Conservation (phyloP, 2,329 filamentous ascomycete genomes). For the Fusarium nygamai region DNA sequence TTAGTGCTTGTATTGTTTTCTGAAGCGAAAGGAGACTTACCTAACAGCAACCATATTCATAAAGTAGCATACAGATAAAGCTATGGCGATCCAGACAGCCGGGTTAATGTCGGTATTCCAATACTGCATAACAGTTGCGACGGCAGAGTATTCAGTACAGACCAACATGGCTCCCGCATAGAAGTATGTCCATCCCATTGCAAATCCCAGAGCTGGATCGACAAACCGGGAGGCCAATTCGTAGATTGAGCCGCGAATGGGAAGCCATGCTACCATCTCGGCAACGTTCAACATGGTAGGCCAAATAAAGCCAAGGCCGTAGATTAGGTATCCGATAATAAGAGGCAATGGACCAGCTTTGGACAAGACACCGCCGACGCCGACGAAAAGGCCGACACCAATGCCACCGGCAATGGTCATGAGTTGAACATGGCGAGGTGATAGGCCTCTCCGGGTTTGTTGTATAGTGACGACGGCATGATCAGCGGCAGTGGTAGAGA, state of each 20-base stretch:
- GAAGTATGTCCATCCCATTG: neutral
- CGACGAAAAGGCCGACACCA: neutral
- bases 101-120: neutral
- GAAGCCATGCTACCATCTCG: neutral
- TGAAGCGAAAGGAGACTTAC: rapidly evolving
- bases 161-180: neutral
- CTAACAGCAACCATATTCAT: neutral
- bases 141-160: neutral
- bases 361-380: neutral
- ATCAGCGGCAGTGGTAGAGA: neutral
- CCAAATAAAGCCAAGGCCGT: neutral
- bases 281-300: neutral
- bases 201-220: neutral
- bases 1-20: neutral
- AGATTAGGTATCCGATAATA: neutral
- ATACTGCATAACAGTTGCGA: neutral
- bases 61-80: neutral
- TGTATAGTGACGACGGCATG: neutral
- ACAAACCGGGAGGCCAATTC: neutral
- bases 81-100: neutral
- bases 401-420: neutral
- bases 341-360: neutral
- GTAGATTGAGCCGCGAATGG: neutral
- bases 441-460: neutral
- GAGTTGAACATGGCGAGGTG: neutral